Base-by-base conservation (phyloP, 768 basidiomycete genomes). In the Leccinum subtestaceum region DNA sequence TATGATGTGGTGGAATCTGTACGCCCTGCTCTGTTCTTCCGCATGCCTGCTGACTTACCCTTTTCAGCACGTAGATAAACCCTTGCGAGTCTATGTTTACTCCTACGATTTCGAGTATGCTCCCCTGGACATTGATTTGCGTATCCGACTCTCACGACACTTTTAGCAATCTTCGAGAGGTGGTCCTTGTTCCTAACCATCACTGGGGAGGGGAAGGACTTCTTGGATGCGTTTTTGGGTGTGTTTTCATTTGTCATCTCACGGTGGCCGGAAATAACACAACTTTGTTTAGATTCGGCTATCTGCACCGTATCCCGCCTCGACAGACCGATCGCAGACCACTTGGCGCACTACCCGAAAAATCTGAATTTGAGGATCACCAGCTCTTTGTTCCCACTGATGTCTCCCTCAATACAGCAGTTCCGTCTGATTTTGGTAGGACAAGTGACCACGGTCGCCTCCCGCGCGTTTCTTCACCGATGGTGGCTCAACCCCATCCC, bases 201-300 rank as follows among this genome's bases (percentile, higher is more conserved):
- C 92, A 96, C 64, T 98, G 96, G 95, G 96, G 96, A 48, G 96
- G 96, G 6, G 95, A 95, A 70, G 95, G 96, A 0, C 79, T 98
- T 27, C 78, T 98, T 12, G 96, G 96, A 45, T 98, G 95, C 66
- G 89, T 98, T 29, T 97, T 98, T 49, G 96, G 96, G 88, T 96
- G 71, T 59, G 87, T 79, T 31, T 10, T 46, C 25, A 46, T 47
- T 31, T 48, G 17, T 27, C 53, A 17, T 36, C 1, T 50, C 57
- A 34, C 38, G 43, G 40, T 32, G 45, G 15, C 31, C 27, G 54
- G 47, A 29, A 55, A 45, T 45, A 61, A 50, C 36, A 51, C 59
- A 32, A 63, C 45, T 52, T 45, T 52, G 49, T 45, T 34, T 60
- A 95, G 93, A 2, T 96, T 91, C 71, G 95, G 95, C 5, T 82